These are phyloP conservation scores for Naematelia encephala DNA, from an alignment of 768 basidiomycete species.

Conservation along the genomic window DNA sequence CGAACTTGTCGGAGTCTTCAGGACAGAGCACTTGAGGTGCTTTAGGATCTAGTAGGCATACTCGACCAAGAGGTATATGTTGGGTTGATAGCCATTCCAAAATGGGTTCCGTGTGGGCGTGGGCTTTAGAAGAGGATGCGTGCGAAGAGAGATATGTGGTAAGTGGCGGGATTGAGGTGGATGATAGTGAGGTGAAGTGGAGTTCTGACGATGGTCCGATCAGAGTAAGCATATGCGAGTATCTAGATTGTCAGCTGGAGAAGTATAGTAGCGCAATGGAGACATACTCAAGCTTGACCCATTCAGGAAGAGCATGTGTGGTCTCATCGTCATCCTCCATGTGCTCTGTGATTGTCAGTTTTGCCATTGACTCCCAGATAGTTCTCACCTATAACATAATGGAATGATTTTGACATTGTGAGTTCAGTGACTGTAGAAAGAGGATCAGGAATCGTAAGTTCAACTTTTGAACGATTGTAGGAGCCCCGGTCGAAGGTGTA, in stretches of 20 bases:
- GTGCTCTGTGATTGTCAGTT: constrained; percentile 31
- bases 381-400: constrained; percentile 60
- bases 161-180: constrained; percentile 63
- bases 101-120: constrained; percentile 52
- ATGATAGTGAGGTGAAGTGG: constrained; percentile 82
- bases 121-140: constrained; percentile 51
- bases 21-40: constrained; percentile 68
- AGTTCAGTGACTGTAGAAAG: neutral
- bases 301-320: constrained; percentile 60
- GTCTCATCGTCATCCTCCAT: constrained; percentile 85
- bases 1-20: constrained; percentile 71
- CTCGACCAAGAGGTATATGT: constrained; percentile 57
- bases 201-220: constrained; percentile 66
- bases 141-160: constrained; percentile 41
- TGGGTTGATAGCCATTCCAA: constrained; percentile 55
- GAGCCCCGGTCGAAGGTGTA: too few relatives aligned
- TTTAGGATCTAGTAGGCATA: constrained; percentile 93
- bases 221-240: constrained; percentile 77
- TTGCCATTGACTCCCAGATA: neutral
- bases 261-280: neutral
- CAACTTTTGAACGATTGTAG: too few relatives aligned
- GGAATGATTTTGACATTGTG: constrained; percentile 45
- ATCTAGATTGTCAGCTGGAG: constrained; percentile 17
- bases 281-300: constrained; percentile 91
- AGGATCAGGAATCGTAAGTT: neutral